These are phyloP conservation scores for Phytophthora cactorum DNA, from an alignment of 352 stramenopile species.

Conservation along the genomic window DNA sequence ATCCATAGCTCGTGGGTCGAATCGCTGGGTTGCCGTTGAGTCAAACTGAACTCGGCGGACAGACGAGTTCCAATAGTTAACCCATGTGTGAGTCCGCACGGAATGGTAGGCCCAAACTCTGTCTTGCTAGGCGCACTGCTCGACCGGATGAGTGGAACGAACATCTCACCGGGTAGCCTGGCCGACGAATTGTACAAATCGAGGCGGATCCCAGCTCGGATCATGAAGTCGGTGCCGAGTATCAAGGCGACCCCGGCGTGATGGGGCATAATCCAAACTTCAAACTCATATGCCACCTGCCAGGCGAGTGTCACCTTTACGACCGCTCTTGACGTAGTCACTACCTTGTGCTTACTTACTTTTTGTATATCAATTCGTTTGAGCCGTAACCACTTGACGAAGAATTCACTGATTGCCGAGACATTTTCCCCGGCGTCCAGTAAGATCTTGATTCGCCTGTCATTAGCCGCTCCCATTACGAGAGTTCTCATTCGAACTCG, in stretches of 20 bases:
- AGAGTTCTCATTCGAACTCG: neutral
- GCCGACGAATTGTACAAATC: neutral
- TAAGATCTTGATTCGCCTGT: neutral
- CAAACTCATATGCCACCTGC: neutral
- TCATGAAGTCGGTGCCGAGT: neutral
- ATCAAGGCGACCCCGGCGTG: neutral
- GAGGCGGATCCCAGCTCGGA: neutral
- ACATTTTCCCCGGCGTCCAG: neutral
- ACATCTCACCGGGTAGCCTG: neutral
- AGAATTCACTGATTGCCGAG: neutral
- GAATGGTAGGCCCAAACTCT: neutral
- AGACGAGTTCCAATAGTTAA: neutral
- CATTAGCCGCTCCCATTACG: neutral
- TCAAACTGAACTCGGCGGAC: neutral
- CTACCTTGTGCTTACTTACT: neutral
- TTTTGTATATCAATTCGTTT: neutral
- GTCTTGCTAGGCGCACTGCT: neutral
- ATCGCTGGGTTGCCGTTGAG: neutral
- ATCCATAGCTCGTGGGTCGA: neutral
- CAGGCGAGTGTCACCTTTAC: too few species aligned
- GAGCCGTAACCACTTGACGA: neutral
- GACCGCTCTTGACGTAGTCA: neutral
- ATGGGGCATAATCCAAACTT: neutral
- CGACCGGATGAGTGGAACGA: neutral
- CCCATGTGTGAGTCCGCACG: neutral